Evolutionary conservation across 1,139 yeast genomes (phyloP), one percentile per base, ranked within the genome.

Genomic region (Sugiyamaella grinbergsii): DNA sequence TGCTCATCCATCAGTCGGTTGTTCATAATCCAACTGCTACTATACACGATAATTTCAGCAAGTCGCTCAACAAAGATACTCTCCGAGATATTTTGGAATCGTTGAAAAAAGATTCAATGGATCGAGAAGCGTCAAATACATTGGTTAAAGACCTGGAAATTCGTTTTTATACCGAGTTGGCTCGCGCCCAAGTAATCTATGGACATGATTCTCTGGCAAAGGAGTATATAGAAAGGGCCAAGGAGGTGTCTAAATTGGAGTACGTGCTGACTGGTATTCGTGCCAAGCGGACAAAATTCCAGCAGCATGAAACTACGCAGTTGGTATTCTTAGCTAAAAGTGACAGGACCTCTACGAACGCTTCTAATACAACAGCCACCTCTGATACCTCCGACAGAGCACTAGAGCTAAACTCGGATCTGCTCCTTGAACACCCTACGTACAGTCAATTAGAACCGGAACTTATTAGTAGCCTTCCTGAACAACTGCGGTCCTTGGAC

Each of bases 281-380:
- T 59, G 97, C 96, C 4, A 86, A 84, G 64, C 77, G 94, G 65
- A 91, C 98, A 2, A 88, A 87, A 66, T 87, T 73, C 64, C 99
- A 93, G 69, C 77, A 76, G 42, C 77, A 75, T 43, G 81, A 83
- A 22, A 79, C 86, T 13, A 79, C 96, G 0, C 81, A 89, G 42
- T 77, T 93, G 57, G 78, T 91, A n/a, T 79, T 90, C 26, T 71
- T 91, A 32, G 98, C 98, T 1, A 79, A 79, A 58, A 80, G 85
- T 6, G 29, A n/a, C 8, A 13, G 2, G 7, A 22, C 3, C 13
- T 11, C 13, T 29, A 23, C 16, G 5, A 15, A 18, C 13, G 11
- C 16, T 19, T 4, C 2, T 20, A 47, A 61, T 6, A 66, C n/a
- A n/a, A n/a, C n/a, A n/a, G n/a, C n/a, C n/a, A n/a, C n/a, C n/a